Evolutionary conservation across 495 filamentous ascomycete species (phyloP).

Genomic region (Clavariopsis aquatica): DNA sequence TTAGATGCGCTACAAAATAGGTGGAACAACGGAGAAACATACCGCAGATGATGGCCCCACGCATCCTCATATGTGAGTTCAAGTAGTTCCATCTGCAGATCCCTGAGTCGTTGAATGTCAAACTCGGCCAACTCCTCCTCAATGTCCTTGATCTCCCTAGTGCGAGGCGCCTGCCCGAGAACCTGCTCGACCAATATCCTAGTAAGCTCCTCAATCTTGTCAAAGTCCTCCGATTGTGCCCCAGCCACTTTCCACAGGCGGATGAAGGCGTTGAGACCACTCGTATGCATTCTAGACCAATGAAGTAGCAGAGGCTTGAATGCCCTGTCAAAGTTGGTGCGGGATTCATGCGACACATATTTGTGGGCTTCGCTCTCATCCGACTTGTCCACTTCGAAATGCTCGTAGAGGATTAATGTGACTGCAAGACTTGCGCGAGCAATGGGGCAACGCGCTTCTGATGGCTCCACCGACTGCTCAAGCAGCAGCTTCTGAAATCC

Average conservation of each 20-base stretch:
- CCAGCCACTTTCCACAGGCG: slow-evolving; percentile 88
- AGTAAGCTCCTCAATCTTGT: slow-evolving; percentile 86
- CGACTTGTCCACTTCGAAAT: slow-evolving; percentile 90
- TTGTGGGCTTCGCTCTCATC: slow-evolving; percentile 78
- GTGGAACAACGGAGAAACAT: neutral
- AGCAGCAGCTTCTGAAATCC: slow-evolving; percentile 83
- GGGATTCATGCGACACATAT: slow-evolving; percentile 74
- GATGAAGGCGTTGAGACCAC: slow-evolving; percentile 85
- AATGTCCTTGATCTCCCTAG: slow-evolving; percentile 82
- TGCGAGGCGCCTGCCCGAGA: slow-evolving; percentile 77
- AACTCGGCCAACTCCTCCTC: slow-evolving; percentile 87
- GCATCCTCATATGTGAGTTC: slow-evolving; percentile 89
- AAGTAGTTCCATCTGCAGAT: slow-evolving; percentile 92
- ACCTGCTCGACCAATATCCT: slow-evolving; percentile 90
- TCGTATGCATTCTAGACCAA: slow-evolving; percentile 93
- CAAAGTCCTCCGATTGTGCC: slow-evolving; percentile 81
- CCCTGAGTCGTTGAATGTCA: slow-evolving; percentile 71
- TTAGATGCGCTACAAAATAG: slow-evolving; percentile 20
- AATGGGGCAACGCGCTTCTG: slow-evolving; percentile 79
- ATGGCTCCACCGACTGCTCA: slow-evolving; percentile 77
- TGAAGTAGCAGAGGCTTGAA: slow-evolving; percentile 89
- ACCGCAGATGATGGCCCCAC: slow-evolving; percentile 82
- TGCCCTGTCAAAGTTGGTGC: slow-evolving; percentile 76
- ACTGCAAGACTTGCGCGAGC: slow-evolving; percentile 84
- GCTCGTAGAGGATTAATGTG: slow-evolving; percentile 86